A percentile compares a stretch with the other conserved stretches of the same genome.
phyloP scores from a whole-genome alignment of 768 basidiomycete species.

The Boletus tomentosulus region DNA sequence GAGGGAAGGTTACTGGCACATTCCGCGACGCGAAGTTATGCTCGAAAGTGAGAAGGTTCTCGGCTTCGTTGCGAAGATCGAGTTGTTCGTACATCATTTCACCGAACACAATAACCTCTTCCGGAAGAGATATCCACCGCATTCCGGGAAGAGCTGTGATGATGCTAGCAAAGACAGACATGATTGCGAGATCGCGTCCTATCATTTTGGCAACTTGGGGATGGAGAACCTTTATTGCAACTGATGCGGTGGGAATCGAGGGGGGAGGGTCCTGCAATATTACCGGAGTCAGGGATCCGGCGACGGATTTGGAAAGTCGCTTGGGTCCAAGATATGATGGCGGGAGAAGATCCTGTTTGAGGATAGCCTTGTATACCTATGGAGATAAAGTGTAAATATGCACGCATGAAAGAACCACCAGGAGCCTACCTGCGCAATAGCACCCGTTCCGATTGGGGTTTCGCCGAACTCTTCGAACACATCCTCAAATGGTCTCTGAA shows the following conservation, averaged over 20 bases:
- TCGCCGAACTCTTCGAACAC: conserved; percentile 90
- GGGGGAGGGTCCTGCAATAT: conserved; percentile 53
- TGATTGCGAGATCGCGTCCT: conserved; percentile 86
- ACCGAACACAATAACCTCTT: conserved; percentile 94
- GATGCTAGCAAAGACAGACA: conserved; percentile 83
- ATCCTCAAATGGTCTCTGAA: conserved; percentile 76
- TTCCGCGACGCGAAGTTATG: conserved; percentile 76
- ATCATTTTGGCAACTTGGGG: conserved; percentile 82
- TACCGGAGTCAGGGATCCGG: conserved; percentile 51
- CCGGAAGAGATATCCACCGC: conserved; percentile 93
- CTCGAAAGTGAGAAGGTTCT: conserved; percentile 83
- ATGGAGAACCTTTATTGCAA: conserved; percentile 95
- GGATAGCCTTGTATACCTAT: conserved; percentile 84
- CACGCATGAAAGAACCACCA: conserved; percentile 17
- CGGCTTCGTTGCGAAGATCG: conserved; percentile 85
- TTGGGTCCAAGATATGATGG: conserved; percentile 79
- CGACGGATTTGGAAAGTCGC: conserved; percentile 44
- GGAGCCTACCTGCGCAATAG: conserved; percentile 75
- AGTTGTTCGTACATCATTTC: conserved; percentile 95
- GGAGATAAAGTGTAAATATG: neutral
- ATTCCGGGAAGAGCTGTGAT: conserved; percentile 85
- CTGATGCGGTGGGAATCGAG: conserved; percentile 75
- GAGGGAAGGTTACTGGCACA: conserved; percentile 84
- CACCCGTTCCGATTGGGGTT: conserved; percentile 91
- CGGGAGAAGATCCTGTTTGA: conserved; percentile 81